Evolutionary conservation across 441 rosid genomes (phyloP).

Genomic region (Jatropha multifida): DNA sequence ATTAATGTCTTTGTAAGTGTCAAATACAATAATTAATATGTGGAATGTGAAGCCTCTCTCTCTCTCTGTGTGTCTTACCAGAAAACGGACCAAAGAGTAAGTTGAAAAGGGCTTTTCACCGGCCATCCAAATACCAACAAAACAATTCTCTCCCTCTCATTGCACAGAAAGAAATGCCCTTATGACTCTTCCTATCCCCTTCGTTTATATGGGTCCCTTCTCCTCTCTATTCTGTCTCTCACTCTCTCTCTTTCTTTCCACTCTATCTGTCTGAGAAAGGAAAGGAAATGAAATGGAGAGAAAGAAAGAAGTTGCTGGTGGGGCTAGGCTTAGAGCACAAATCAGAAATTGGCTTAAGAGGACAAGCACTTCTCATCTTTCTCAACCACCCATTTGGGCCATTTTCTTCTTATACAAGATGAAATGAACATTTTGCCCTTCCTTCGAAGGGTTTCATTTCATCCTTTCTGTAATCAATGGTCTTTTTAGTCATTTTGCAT

Average conservation of each 20-base stretch:
- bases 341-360: slow-evolving; percentile 29
- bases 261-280: neutral
- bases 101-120: slow-evolving; percentile 60
- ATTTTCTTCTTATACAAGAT: slow-evolving; percentile 9
- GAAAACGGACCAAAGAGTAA: slow-evolving; percentile 41
- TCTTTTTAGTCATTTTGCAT: slow-evolving; percentile 15
- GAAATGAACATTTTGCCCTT: slow-evolving; percentile 31
- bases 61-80: slow-evolving; percentile 20
- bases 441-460: neutral
- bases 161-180: slow-evolving; percentile 26
- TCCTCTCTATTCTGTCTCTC: slow-evolving; percentile 16
- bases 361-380: slow-evolving; percentile 45
- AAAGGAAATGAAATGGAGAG: slow-evolving; percentile 1
- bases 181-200: slow-evolving; percentile 18
- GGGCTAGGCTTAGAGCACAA: slow-evolving; percentile 19
- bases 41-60: slow-evolving; percentile 18
- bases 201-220: slow-evolving; percentile 23
- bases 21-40: slow-evolving; percentile 15
- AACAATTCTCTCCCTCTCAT: slow-evolving; percentile 13
- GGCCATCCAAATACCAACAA: slow-evolving; percentile 38
- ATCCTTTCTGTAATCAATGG: slow-evolving; percentile 15
- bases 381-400: slow-evolving; percentile 48
- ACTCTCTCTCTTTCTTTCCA: neutral
- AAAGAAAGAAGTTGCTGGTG: slow-evolving; percentile 23
- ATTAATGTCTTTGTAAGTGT: slow-evolving; percentile 1